Conservation (phyloP, 176 grass and related monocot species). For the Puccinellia tenuiflora region DNA sequence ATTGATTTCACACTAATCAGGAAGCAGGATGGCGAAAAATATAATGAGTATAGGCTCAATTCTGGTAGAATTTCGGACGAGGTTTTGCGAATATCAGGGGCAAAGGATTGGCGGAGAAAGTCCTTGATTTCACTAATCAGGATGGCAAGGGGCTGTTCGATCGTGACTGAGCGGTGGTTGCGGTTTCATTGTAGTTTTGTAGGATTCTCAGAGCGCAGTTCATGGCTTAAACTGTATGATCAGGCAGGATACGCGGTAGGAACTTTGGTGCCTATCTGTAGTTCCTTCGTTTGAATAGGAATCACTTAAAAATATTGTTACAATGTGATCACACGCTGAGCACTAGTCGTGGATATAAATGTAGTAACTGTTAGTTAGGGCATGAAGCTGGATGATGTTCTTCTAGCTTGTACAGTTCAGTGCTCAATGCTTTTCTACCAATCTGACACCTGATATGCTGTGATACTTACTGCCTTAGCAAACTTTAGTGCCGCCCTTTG, state of each 20-base stretch:
- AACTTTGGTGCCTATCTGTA: background rate
- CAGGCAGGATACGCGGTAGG: background rate
- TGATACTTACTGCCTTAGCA: background rate
- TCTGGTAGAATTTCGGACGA: background rate
- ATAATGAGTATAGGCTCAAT: background rate
- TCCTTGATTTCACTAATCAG: background rate
- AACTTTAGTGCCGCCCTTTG: background rate
- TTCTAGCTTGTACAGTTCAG: background rate
- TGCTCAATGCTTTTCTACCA: slow-evolving; percentile 4
- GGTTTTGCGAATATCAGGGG: background rate
- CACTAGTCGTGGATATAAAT: background rate
- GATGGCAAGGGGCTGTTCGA: background rate
- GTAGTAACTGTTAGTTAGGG: background rate
- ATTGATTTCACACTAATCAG: background rate
- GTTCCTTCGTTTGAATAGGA: background rate
- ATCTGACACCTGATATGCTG: background rate
- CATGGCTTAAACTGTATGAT: background rate
- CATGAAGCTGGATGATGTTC: background rate
- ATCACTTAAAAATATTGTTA: background rate
- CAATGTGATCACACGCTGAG: background rate
- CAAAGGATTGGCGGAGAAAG: background rate
- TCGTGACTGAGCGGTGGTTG: background rate
- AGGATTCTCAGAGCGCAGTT: background rate
- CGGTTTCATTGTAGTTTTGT: background rate
- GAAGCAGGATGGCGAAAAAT: too few species aligned